Percentiles rank a stretch among this genome's conserved stretches.
phyloP scores from a whole-genome alignment of 345 rosid species.

The Salix udensis region DNA sequence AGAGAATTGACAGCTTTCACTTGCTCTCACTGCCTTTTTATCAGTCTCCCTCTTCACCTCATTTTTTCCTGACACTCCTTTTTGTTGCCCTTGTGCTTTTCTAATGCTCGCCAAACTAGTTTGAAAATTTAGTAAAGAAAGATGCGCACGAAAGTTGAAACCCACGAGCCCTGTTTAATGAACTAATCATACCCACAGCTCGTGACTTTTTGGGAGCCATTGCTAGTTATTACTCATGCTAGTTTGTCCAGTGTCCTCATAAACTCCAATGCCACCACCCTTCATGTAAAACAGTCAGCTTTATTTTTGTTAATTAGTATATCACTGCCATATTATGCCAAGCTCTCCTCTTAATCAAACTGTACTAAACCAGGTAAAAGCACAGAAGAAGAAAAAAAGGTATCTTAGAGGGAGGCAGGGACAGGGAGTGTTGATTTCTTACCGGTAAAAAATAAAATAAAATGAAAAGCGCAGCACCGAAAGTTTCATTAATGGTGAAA shows the following conservation, averaged over 20 bases:
- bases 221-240: constrained; percentile 14
- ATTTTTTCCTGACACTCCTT: constrained; percentile 19
- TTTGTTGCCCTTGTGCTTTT: constrained; percentile 30
- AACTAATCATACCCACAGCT: constrained; percentile 44
- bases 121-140: neutral
- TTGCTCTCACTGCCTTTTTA: constrained; percentile 5
- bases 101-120: constrained; percentile 10
- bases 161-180: constrained; percentile 48
- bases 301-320: neutral
- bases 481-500: constrained; percentile 7
- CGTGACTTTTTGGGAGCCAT: constrained; percentile 5
- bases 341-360: neutral
- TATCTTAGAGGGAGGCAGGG: neutral
- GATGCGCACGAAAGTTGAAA: constrained; percentile 20
- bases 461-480: constrained; percentile 3
- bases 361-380: neutral
- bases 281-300: neutral
- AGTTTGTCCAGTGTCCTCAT: neutral
- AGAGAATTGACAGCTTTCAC: constrained; percentile 29
- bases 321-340: neutral
- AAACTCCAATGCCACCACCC: neutral
- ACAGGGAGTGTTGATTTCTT: neutral
- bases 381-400: neutral
- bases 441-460: neutral
- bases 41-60: constrained; percentile 11